Base-by-base conservation (phyloP, 257 asterid species). In the Schizonepeta tenuifolia region DNA sequence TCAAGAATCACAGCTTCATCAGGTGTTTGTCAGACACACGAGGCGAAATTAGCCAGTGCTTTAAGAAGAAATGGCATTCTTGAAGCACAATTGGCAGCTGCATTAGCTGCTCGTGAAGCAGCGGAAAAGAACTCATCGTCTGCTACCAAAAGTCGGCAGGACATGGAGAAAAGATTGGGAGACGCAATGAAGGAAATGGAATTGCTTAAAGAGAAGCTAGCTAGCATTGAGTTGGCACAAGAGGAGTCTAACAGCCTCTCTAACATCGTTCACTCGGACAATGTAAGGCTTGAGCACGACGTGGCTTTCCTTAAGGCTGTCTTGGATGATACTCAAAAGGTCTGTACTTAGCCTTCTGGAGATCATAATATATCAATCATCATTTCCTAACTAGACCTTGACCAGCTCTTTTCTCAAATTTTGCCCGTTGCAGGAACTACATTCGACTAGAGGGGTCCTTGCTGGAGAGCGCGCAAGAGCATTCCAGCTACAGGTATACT, bases 261-360 rank as follows among this genome's bases (percentile, higher is more conserved):
- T 26, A 95, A 92, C 71, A 92, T 92, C 14, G 98, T 95, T 71
- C 99, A 95, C 81, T 89, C 98, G 38, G 99, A 95, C 79, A 95
- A 92, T 44, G 97, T 92, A 18, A 82, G 98, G 81, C 98, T 95
- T 40, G 99, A 95, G 83, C 99, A 92, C 65, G 98, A 95, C 8
- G 93, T 92, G 77, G 98, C 99, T 79, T 95, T 90, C 79, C 95
- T 90, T 0, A 91, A 92, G 84, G 99, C 99, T 28, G 96, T 95
- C 77, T 60, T 92, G 78, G 99, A 95, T 62, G 98, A 92, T 69
- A 95, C 98, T 2, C 99, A 92, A 75, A 95, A 95, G 99, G 98
- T 89, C 69, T 10, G 71, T 72, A n/a, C 46, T 22, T 62, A 9
- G 10, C 33, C 76, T 74, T 51, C 36, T 17, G 15, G 28, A 36